Percentiles rank a stretch among this genome's conserved stretches.
phyloP scores from a whole-genome alignment of 495 filamentous ascomycete genomes.

The Collariella sp. region DNA sequence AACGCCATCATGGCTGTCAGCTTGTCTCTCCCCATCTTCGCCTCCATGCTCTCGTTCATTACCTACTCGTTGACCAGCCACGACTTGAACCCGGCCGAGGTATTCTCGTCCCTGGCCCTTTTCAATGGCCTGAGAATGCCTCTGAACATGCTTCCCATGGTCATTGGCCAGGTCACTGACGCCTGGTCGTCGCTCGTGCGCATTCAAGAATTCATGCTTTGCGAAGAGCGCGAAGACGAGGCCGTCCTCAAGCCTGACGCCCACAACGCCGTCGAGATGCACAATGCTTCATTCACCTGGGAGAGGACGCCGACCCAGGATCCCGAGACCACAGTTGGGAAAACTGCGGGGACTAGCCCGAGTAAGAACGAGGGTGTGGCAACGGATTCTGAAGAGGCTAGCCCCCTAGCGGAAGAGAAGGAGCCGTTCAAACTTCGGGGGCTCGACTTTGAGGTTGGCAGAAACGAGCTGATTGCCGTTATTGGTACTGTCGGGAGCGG shows the following conservation, averaged over 20 bases:
- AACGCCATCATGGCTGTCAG: slow-evolving; percentile 75
- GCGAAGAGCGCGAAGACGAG: slow-evolving; percentile 77
- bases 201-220: slow-evolving; percentile 76
- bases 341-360: slow-evolving; percentile 35
- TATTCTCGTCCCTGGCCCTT: slow-evolving; percentile 88
- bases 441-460: slow-evolving; percentile 64
- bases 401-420: slow-evolving; percentile 45
- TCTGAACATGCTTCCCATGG: slow-evolving; percentile 76
- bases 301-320: slow-evolving; percentile 65
- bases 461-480: slow-evolving; percentile 80
- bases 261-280: slow-evolving; percentile 61
- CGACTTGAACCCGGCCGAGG: slow-evolving; percentile 57
- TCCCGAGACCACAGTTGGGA: slow-evolving; percentile 36
- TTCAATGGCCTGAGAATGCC: slow-evolving; percentile 90
- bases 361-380: slow-evolving; percentile 21
- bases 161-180: slow-evolving; percentile 83
- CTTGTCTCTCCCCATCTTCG: slow-evolving; percentile 74
- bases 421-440: slow-evolving; percentile 74
- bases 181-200: slow-evolving; percentile 75
- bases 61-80: slow-evolving; percentile 76
- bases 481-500: slow-evolving; percentile 89
- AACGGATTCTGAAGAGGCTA: slow-evolving; percentile 39
- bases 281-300: slow-evolving; percentile 83
- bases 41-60: slow-evolving; percentile 92
- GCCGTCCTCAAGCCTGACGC: slow-evolving; percentile 52